phyloP scores from a whole-genome alignment of 495 filamentous ascomycete genomes.

The Oleoguttula mirabilis region DNA sequence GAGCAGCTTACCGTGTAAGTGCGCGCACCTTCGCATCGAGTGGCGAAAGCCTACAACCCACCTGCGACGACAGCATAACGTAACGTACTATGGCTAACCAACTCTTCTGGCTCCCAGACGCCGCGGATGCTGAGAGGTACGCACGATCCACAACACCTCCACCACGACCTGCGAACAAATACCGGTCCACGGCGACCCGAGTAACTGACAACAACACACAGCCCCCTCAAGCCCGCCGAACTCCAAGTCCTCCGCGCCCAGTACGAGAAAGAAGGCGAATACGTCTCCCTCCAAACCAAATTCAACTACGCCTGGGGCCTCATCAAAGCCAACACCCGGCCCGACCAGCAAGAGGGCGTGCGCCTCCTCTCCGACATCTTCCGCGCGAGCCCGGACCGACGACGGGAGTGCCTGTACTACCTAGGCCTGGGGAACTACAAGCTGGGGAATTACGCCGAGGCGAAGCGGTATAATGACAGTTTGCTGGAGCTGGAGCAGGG shows the following conservation, averaged over 20 bases:
- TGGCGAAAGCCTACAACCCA: too few species aligned
- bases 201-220: conserved; percentile 25
- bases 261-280: conserved; percentile 92
- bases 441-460: conserved; percentile 92
- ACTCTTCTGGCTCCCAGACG: conserved; percentile 50
- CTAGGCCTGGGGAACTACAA: conserved; percentile 94
- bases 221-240: conserved; percentile 77
- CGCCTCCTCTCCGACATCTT: conserved; percentile 94
- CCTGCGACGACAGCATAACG: too few species aligned
- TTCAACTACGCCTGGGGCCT: conserved; percentile 99
- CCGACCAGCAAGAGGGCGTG: conserved; percentile 90
- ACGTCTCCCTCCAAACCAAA: conserved; percentile 93
- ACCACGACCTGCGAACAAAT: conserved; percentile 1
- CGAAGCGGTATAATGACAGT: conserved; percentile 83
- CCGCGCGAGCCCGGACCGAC: conserved; percentile 75
- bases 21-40: too few species aligned
- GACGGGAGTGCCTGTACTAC: conserved; percentile 96
- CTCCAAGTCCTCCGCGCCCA: conserved; percentile 82
- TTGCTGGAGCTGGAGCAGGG: conserved; percentile 77
- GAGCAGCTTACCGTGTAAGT: conserved; percentile 10
- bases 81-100: conserved; percentile 9
- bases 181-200: conserved; percentile 14
- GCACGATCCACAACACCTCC: conserved; percentile 21
- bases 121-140: conserved; percentile 92
- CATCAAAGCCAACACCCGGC: conserved; percentile 74